A percentile compares a stretch with the other conserved stretches of the same genome.
Conservation (phyloP, 306 rosid genomes). For the Casuarina cunninghamiana region DNA sequence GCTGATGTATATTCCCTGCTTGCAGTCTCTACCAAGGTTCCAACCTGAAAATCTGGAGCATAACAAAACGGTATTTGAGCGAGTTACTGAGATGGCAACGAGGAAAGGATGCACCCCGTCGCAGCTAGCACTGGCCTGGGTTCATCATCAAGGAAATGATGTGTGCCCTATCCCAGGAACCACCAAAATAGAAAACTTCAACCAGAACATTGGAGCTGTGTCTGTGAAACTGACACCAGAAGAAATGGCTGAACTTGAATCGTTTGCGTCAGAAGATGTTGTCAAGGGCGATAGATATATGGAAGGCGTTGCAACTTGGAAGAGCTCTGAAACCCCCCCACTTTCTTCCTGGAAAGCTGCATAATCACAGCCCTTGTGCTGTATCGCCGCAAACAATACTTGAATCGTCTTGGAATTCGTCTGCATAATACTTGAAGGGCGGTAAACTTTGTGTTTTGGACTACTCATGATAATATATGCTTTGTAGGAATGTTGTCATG, state of each 20-base stretch:
- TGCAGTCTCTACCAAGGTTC: conserved; percentile 51
- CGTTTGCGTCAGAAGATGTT: conserved; percentile 37
- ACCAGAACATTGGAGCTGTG: conserved; percentile 60
- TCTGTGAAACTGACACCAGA: conserved; percentile 54
- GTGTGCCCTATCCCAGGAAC: conserved; percentile 88
- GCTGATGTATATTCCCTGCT: neutral
- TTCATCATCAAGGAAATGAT: too few species aligned
- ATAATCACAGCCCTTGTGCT: conserved; percentile 5
- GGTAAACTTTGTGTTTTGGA: too few species aligned
- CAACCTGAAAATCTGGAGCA: conserved; percentile 59
- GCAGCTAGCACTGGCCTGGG: too few species aligned
- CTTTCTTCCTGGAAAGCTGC: conserved; percentile 48
- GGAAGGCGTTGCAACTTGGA: conserved; percentile 26
- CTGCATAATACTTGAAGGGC: too few species aligned
- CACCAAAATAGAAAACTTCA: conserved; percentile 57
- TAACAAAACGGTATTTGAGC: conserved; percentile 58
- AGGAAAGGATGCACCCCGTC: too few species aligned
- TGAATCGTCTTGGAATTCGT: too few species aligned
- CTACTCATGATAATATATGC: too few species aligned
- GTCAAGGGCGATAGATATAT: conserved; percentile 50
- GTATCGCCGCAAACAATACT: neutral
- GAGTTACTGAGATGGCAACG: conserved; percentile 50
- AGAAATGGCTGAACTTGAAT: conserved; percentile 63
- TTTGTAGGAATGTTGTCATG: neutral
- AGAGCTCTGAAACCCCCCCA: conserved; percentile 52